A percentile compares a stretch with the other conserved stretches of the same genome.
phyloP scores from a whole-genome alignment of 2,329 filamentous ascomycete species.

The Colletotrichum agaves region DNA sequence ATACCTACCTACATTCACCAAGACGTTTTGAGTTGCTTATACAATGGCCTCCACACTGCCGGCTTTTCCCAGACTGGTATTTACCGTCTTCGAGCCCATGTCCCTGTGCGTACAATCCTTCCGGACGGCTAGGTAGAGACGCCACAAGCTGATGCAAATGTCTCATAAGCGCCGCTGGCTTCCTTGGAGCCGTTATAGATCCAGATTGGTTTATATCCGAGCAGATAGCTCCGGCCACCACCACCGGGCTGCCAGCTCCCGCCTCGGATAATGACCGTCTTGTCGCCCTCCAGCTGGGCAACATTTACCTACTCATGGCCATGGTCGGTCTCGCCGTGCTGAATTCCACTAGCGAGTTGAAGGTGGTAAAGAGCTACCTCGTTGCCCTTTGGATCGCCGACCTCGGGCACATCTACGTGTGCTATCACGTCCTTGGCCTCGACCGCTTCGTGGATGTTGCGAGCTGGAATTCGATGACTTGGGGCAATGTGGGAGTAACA shows the following conservation, averaged over 20 bases:
- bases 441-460: slow-evolving; percentile 62
- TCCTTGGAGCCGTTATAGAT: slow-evolving; percentile 64
- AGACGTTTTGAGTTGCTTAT: neutral
- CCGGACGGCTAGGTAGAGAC: neutral
- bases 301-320: slow-evolving; percentile 74
- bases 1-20: too few species aligned
- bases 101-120: slow-evolving; percentile 64
- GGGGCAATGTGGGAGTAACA: slow-evolving; percentile 77
- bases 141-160: slow-evolving; percentile 26
- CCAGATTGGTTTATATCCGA: slow-evolving; percentile 72
- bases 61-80: slow-evolving; percentile 70
- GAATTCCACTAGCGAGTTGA: slow-evolving; percentile 71
- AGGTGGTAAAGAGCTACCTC: slow-evolving; percentile 74
- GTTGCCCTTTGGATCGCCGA: slow-evolving; percentile 73
- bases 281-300: slow-evolving; percentile 75
- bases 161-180: slow-evolving; percentile 65
- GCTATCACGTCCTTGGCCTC: slow-evolving; percentile 66
- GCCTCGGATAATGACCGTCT: slow-evolving; percentile 61
- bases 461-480: slow-evolving; percentile 76
- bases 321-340: slow-evolving; percentile 73
- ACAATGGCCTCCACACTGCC: slow-evolving; percentile 72
- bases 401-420: slow-evolving; percentile 73
- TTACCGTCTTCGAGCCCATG: slow-evolving; percentile 75
- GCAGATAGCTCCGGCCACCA: slow-evolving; percentile 60
- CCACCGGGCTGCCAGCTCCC: slow-evolving; percentile 41